Conservation (phyloP, 495 filamentous ascomycete genomes). For the Penicillium pancosmium region DNA sequence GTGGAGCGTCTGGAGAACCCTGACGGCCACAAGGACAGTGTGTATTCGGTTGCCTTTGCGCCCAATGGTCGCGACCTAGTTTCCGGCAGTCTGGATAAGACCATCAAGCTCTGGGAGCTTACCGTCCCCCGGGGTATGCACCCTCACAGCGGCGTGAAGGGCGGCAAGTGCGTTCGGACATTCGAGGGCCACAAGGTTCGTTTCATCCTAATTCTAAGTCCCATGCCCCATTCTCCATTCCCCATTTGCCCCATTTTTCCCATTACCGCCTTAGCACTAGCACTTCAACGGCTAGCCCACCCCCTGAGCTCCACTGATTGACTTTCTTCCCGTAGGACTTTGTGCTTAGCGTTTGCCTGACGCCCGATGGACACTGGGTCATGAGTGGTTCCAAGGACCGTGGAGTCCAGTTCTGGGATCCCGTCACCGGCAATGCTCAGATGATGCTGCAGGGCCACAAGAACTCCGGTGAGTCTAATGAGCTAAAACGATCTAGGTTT, state of each 20-base stretch:
- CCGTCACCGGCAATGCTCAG: constrained; percentile 81
- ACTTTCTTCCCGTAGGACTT: constrained; percentile 65
- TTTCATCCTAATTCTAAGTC: constrained; percentile 11
- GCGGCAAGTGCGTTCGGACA: constrained; percentile 81
- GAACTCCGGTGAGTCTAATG: constrained; percentile 65
- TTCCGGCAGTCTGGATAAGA: constrained; percentile 88
- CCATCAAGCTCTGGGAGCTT: constrained; percentile 95
- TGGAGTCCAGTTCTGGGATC: constrained; percentile 93
- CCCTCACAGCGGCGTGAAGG: constrained; percentile 64
- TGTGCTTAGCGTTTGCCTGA: constrained; percentile 85
- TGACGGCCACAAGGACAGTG: constrained; percentile 88
- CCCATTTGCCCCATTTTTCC: too few relatives aligned
- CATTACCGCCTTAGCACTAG: neutral
- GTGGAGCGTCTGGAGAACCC: constrained; percentile 82
- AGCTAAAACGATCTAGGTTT: neutral
- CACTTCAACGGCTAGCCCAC: neutral
- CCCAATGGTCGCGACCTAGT: constrained; percentile 86
- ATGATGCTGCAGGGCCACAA: constrained; percentile 94
- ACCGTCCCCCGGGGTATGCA: constrained; percentile 65
- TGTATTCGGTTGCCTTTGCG: constrained; percentile 91
- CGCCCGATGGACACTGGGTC: constrained; percentile 86
- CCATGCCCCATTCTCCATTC: neutral
- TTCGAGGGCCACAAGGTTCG: constrained; percentile 90
- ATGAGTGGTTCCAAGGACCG: constrained; percentile 90
- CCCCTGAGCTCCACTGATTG: constrained; percentile 5